Base-by-base conservation (phyloP, 352 stramenopile species). In the Globisporangium middletonii region DNA sequence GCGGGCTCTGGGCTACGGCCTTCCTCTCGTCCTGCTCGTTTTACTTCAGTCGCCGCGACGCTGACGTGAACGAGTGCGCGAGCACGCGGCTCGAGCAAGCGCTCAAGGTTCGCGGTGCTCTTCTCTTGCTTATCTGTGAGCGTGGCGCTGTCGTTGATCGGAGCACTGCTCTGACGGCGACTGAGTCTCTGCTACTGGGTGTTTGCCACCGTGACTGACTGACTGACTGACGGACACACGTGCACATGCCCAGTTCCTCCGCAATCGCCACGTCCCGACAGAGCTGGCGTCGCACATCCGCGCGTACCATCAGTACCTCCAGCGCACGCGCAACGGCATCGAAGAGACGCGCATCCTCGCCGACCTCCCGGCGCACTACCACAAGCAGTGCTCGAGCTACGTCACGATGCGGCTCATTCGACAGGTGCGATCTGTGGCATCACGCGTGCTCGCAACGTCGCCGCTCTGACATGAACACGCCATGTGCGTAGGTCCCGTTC, bases 1-100 rank as follows among this genome's bases (percentile, higher is more conserved):
- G 59, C 42, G 63, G 63, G 4, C 47, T 70, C 35, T 70, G 59
- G 63, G 63, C 63, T 1, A 70, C 63, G 4, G 49, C 59, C 0
- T 67, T 70, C 26, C 54, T 66, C 7, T 59, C 63, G 12, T 55
- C 63, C 13, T 70, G 63, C 23, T 63, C 59, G 45, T 70, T 70
- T 49, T 67, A 70, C 53, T 67, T 70, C 41, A 70, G 49, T 16
- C 56, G 53, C 13, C 54, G 55, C 4, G 59, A 67, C 41, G 60
- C 49, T 4, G 52, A 64, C 41, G 23, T 70, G 33, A 35, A 59
- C 27, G 33, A 53, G 9, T 64, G 57, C 23, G 50, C 65, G 18
- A 64, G 50, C 26, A 70, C 63, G n/a, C 48, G 60, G 18, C 47
- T 70, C 13, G 53, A 66, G 23, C 63, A 70, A 26, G 58, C 52